phyloP scores from a whole-genome alignment of 2,329 filamentous ascomycete species.

The Lachnellula cervina region DNA sequence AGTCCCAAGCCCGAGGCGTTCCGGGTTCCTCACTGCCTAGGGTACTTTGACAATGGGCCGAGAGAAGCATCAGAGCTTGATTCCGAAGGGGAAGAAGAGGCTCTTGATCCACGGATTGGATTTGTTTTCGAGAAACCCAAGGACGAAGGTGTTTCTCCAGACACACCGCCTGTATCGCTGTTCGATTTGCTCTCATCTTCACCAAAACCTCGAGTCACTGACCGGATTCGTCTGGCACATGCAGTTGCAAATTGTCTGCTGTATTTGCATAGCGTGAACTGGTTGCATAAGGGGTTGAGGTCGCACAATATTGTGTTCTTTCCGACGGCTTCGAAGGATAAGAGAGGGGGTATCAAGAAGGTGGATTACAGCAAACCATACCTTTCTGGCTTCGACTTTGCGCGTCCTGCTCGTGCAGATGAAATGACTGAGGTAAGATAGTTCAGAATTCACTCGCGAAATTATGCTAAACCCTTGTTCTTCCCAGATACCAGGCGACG shows the following conservation, averaged over 20 bases:
- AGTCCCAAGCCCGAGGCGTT: constrained; percentile 45
- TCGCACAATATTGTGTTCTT: constrained; percentile 52
- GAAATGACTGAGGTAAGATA: constrained; percentile 42
- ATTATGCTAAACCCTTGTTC: neutral
- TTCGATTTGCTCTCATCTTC: constrained; percentile 40
- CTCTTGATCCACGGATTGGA: constrained; percentile 42
- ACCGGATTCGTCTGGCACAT: constrained; percentile 46
- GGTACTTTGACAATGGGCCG: constrained; percentile 43
- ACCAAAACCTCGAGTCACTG: constrained; percentile 45
- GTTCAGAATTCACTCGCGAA: neutral
- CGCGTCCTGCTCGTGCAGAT: constrained; percentile 44
- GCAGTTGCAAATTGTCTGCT: constrained; percentile 49
- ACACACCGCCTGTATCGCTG: constrained; percentile 43
- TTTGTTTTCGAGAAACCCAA: constrained; percentile 49
- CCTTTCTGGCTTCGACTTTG: constrained; percentile 51
- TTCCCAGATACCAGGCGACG: constrained; percentile 35
- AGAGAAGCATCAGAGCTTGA: constrained; percentile 1
- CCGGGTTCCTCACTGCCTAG: constrained; percentile 45
- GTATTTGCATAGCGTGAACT: constrained; percentile 51
- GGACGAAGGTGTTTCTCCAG: constrained; percentile 29
- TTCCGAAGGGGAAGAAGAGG: constrained; percentile 37
- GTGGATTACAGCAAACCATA: constrained; percentile 40
- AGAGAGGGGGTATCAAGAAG: neutral
- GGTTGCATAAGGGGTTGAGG: constrained; percentile 55
- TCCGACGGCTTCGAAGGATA: constrained; percentile 18